Base-by-base conservation (phyloP, 2,329 filamentous ascomycete genomes). In the Paecilomyces fulvus region DNA sequence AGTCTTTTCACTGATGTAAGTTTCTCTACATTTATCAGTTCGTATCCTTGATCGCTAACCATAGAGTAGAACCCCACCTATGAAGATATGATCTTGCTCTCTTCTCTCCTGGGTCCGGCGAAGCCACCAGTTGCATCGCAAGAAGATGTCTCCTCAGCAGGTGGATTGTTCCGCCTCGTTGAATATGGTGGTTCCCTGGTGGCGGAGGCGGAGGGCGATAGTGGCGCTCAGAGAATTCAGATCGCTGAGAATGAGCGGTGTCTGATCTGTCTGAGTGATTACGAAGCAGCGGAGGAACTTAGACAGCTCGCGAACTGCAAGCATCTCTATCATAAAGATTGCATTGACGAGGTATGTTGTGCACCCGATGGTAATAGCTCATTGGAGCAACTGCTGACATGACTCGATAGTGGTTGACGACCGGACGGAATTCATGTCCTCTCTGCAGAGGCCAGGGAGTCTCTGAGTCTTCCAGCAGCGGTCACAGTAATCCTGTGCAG, bases 21-120 rank as follows among this genome's bases (percentile, higher is more conserved):
- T 66, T 48, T 51, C 33, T 11, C 49, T 21, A 43, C 14, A 17
- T 49, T 25, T 30, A 17, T 50, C 12, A 31, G 20, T 28, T 49
- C 20, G 51, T 52, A 49, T 57, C 53, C 8, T 8, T 20, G 25
- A 55, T 54, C 23, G 28, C 61, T 65, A 58, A 65, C 48, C 28
- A 8, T 30, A 17, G 43, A 56, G 37, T 56, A 79, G 77, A 79
- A 80, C 53, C 85, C 85, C 1, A 87, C 85, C 1, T 88, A 88
- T 64, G 85, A 88, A 70, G 85, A 88, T 62, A 88, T 88, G 85
- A 81, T 87, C 67, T 73, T 88, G 49, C 76, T 88, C 3, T 86
- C 84, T 11, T 84, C 83, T 11, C 76, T 88, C 10, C 74, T 88
- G 14, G 85, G 85, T 1, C 85, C 85, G 51, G 85, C 81, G 3